phyloP scores from a whole-genome alignment of 2,329 filamentous ascomycete genomes.

The Geosmithia flava region DNA sequence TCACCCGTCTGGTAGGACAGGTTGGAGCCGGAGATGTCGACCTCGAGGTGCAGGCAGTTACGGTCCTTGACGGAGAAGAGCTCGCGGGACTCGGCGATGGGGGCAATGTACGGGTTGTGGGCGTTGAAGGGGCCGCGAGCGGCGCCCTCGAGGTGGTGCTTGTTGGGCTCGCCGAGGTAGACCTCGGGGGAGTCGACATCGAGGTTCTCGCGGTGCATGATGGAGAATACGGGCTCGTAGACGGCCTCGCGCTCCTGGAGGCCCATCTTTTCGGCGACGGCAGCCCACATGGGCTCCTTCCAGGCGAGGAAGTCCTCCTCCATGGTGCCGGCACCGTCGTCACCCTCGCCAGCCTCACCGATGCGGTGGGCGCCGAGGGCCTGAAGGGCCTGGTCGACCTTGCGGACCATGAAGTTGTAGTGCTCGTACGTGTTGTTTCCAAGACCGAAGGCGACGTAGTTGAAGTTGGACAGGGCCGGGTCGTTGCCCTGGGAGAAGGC shows the following conservation, averaged over 20 bases:
- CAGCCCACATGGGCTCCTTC: slow-evolving; percentile 99
- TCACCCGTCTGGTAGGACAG: slow-evolving; percentile 92
- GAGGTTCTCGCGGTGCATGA: slow-evolving; percentile 64
- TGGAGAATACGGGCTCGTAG: slow-evolving; percentile 84
- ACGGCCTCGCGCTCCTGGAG: slow-evolving; percentile 92
- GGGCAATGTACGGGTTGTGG: slow-evolving; percentile 94
- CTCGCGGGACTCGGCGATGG: slow-evolving; percentile 82
- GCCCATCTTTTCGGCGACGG: slow-evolving; percentile 69
- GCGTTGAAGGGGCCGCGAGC: slow-evolving; percentile 87
- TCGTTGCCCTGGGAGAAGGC: slow-evolving; percentile 67
- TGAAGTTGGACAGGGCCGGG: slow-evolving; percentile 67
- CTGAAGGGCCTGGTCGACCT: slow-evolving; percentile 68
- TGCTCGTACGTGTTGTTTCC: slow-evolving; percentile 99
- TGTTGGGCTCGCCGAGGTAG: slow-evolving; percentile 92
- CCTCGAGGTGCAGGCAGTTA: slow-evolving; percentile 94
- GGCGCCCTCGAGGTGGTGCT: slow-evolving; percentile 78
- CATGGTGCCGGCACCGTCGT: slow-evolving; percentile 97
- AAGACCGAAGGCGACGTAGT: slow-evolving; percentile 89
- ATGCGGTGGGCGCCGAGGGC: slow-evolving; percentile 78
- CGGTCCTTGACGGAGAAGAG: slow-evolving; percentile 80
- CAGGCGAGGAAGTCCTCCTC: slow-evolving; percentile 98
- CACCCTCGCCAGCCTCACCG: slow-evolving; percentile 83
- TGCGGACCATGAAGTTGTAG: slow-evolving; percentile 97
- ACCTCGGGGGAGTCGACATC: slow-evolving; percentile 66
- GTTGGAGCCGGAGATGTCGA: slow-evolving; percentile 82